Evolutionary conservation across 208 protist genomes (phyloP).

Genomic region (Strigomonas galati): DNA sequence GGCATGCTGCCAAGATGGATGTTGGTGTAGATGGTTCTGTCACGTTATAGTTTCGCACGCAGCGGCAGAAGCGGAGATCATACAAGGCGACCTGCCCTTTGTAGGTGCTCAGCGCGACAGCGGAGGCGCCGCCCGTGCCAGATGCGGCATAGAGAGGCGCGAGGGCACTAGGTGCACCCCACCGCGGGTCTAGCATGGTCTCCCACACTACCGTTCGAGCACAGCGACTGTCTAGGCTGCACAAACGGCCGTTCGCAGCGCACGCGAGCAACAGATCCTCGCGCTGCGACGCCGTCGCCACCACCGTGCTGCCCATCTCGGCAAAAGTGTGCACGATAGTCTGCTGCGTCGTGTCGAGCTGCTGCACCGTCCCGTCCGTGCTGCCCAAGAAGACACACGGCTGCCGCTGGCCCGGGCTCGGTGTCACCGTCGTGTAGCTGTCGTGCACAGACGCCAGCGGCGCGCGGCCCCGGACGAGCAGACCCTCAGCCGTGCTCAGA

Average conservation of each 20-base stretch:
- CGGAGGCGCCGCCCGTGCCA: constrained; percentile 17
- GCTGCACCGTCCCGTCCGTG: constrained; percentile 40
- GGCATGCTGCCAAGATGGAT: constrained; percentile 37
- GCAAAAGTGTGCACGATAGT: constrained; percentile 19
- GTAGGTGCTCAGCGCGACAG: constrained; percentile 35
- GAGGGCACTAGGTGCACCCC: constrained; percentile 40
- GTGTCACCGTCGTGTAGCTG: background rate
- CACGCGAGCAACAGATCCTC: constrained; percentile 31
- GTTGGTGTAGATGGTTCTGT: background rate
- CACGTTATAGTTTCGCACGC: constrained; percentile 28
- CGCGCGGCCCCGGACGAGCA: background rate
- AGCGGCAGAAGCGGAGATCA: constrained; percentile 61
- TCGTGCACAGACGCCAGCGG: background rate
- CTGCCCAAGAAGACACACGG: constrained; percentile 30
- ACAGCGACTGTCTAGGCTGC: constrained; percentile 25
- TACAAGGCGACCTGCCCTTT: constrained; percentile 50
- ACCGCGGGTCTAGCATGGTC: constrained; percentile 16
- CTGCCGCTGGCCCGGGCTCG: background rate
- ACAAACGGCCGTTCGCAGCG: constrained; percentile 33
- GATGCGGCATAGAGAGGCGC: constrained; percentile 32
- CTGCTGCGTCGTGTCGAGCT: constrained; percentile 37
- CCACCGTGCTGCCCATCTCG: constrained; percentile 20
- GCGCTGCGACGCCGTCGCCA: constrained; percentile 24
- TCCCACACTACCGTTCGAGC: constrained; percentile 30
- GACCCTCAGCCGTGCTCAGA: background rate